Evolutionary conservation across 148 eudicot species (phyloP), one percentile per base, ranked within the genome.

Genomic region (Chenopodium suecicum): DNA sequence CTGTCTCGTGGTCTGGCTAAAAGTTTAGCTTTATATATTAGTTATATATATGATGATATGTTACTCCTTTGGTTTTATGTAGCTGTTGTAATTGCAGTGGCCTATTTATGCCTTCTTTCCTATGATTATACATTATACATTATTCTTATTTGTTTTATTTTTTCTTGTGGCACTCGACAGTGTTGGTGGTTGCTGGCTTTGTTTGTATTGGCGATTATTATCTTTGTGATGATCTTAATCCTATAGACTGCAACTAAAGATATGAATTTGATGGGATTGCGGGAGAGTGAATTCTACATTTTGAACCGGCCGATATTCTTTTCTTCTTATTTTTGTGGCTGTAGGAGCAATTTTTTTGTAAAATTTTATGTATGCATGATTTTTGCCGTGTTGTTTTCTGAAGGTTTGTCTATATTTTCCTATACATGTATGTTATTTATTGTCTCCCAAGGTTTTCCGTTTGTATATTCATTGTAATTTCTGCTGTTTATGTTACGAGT

Each of bases 101-200:
- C 63, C 63, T 41, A 41, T 41, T 41, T 41, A 41, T 41, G 44
- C 7, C 44, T 41, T 2, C 7, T 41, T 2, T 50, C 14, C 54
- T 12, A 9, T 12, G 12, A 11, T 48, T 48, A 48, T 48, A 9
- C 52, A 11, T 48, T 48, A 48, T 48, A 9, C 52, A 9, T 11
- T 48, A 48, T 48, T 54, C 60, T 20, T 54, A 54, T 54, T 56
- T 56, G 17, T 12, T 56, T 13, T 74, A 60, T 2, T 73, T 6
- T 74, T 74, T 48, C 14, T 52, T 47, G 34, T 81, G 29, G 23
- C 31, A 23, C 50, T 74, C n/a, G 50, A 79, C 93, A 91, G 93
- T 91, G 91, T 76, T 91, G 93, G 93, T 88, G 89, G 93, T 81
- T 89, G 88, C 84, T 89, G 84, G 89, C 75, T 52, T 56, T 91